Evolutionary conservation across 2,329 filamentous ascomycete genomes (phyloP).

Genomic region (Nigrospora oryzae): DNA sequence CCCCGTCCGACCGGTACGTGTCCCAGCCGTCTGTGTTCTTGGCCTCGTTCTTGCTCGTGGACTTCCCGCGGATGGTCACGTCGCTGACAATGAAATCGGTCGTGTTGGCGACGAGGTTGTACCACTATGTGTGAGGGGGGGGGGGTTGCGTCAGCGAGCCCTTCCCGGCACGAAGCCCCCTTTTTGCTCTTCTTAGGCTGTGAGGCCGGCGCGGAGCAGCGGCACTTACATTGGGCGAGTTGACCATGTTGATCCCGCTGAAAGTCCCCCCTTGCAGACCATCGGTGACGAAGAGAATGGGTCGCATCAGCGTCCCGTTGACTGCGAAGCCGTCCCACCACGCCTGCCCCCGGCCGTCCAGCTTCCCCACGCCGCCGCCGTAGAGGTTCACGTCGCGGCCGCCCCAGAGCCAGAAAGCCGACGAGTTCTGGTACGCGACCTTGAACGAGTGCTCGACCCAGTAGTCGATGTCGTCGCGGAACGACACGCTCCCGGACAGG

Average conservation of each 20-base stretch:
- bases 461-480: constrained; percentile 60
- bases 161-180: not conserved
- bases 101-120: constrained; percentile 58
- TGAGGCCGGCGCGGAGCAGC: no score
- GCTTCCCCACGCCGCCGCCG: constrained; percentile 32
- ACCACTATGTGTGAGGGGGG: constrained; percentile 39
- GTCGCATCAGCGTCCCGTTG: constrained; percentile 43
- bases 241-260: constrained; percentile 50
- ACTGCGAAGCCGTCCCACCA: constrained; percentile 56
- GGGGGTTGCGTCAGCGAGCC: constrained; percentile 1
- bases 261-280: constrained; percentile 50
- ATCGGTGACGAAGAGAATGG: constrained; percentile 48
- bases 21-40: constrained; percentile 61
- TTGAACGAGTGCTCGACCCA: constrained; percentile 59
- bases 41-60: constrained; percentile 41
- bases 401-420: constrained; percentile 40
- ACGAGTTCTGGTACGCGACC: constrained; percentile 57
- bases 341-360: constrained; percentile 56
- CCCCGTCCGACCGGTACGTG: constrained; percentile 50
- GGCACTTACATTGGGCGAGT: constrained; percentile 32
- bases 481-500: constrained; percentile 46
- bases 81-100: constrained; percentile 55
- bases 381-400: constrained; percentile 52
- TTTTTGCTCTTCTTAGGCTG: not conserved
- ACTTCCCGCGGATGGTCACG: constrained; percentile 42